A percentile compares a stretch with the other conserved stretches of the same genome.
phyloP scores from a whole-genome alignment of 768 basidiomycete genomes.

The Rhodotorula kratochvilovae region DNA sequence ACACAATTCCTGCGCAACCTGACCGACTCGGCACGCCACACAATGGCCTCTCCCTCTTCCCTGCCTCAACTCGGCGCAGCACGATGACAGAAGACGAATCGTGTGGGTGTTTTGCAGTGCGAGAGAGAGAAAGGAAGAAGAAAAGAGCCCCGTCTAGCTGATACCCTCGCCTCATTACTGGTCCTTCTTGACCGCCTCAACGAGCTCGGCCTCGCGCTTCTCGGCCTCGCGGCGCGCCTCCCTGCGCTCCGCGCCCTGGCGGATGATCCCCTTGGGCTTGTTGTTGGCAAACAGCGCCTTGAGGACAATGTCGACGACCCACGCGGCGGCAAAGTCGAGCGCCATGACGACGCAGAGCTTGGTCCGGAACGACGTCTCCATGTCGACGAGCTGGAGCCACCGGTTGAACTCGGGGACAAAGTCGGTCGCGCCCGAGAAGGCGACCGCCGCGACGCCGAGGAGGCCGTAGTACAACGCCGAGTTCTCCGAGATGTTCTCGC shows the following conservation, averaged over 20 bases:
- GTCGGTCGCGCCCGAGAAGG: slow-evolving; percentile 88
- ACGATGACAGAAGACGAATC: no score
- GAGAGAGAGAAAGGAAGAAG: not conserved
- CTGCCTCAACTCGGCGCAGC: no score
- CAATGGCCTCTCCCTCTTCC: no score
- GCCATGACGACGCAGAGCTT: slow-evolving; percentile 75
- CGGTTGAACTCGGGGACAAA: slow-evolving; percentile 90
- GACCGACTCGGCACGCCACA: no score
- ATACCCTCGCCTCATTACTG: not conserved
- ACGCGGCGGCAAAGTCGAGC: slow-evolving; percentile 83
- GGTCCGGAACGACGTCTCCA: slow-evolving; percentile 79
- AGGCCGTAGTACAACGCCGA: slow-evolving; percentile 88
- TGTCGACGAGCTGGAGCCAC: slow-evolving; percentile 95
- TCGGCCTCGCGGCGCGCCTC: slow-evolving; percentile 30
- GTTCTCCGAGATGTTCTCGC: slow-evolving; percentile 96
- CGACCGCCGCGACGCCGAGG: slow-evolving; percentile 79
- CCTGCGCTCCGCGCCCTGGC: slow-evolving; percentile 22
- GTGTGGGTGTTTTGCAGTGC: no score
- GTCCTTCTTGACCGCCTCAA: slow-evolving; percentile 27
- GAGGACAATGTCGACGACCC: slow-evolving; percentile 71
- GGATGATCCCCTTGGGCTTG: slow-evolving; percentile 33
- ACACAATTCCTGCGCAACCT: no score
- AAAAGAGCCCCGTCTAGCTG: no score
- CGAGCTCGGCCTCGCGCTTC: slow-evolving; percentile 10
- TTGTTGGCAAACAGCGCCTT: slow-evolving; percentile 78